These are phyloP conservation scores for Saturnispora halmiae DNA, from an alignment of 805 yeast species.

Conservation along the genomic window DNA sequence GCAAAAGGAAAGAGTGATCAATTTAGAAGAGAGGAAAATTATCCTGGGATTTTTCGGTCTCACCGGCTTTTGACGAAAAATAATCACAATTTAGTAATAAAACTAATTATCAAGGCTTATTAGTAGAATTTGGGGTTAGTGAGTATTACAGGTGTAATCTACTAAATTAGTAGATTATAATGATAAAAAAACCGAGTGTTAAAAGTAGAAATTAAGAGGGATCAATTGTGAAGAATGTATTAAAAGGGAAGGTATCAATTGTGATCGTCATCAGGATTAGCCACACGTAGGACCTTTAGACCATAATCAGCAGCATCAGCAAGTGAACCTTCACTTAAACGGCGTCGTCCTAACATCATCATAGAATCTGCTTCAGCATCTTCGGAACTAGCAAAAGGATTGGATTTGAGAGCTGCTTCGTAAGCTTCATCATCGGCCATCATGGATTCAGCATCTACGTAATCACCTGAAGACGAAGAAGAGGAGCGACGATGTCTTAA, in stretches of 20 bases:
- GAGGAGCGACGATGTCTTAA: slow-evolving; percentile 30
- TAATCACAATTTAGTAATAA: no score
- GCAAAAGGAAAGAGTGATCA: no score
- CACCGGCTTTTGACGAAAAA: no score
- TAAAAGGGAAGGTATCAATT: background rate
- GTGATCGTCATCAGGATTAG: slow-evolving; percentile 60
- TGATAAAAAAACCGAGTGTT: no score
- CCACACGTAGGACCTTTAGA: slow-evolving; percentile 73
- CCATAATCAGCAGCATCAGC: slow-evolving; percentile 81
- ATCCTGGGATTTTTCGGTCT: no score
- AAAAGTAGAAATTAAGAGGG: no score
- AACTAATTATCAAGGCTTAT: no score
- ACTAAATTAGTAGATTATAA: no score
- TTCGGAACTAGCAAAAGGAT: slow-evolving; percentile 58
- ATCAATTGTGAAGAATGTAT: background rate
- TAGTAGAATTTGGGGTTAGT: no score
- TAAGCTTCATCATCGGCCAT: slow-evolving; percentile 48
- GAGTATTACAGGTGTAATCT: no score
- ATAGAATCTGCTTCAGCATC: slow-evolving; percentile 27
- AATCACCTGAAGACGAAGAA: slow-evolving; percentile 26
- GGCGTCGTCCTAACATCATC: slow-evolving; percentile 73
- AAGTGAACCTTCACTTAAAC: slow-evolving; percentile 76
- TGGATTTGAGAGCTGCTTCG: slow-evolving; percentile 49
- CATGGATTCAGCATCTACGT: slow-evolving; percentile 29
- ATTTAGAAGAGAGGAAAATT: slow-evolving; percentile 17